These are phyloP conservation scores for Apiospora sp. DNA, from an alignment of 2,329 filamentous ascomycete genomes.

Conservation along the genomic window DNA sequence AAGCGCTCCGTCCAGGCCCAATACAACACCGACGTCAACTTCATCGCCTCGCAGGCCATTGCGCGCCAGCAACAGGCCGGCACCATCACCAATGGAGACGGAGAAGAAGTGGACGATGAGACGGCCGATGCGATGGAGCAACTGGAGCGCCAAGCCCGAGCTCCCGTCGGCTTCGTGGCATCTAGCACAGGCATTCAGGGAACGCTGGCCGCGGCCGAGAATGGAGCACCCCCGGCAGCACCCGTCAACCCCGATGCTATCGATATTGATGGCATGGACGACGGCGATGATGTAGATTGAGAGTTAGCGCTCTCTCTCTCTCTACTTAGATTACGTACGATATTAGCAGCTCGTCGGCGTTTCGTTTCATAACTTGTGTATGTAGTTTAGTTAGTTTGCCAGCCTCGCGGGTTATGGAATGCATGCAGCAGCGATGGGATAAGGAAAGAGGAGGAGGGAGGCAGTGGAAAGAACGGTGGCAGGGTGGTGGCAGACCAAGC, in stretches of 20 bases:
- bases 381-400: slow-evolving; percentile 20
- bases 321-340: slow-evolving; percentile 27
- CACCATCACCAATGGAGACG: slow-evolving; percentile 48
- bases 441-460: background rate
- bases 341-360: slow-evolving; percentile 23
- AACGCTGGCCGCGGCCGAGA: slow-evolving; percentile 54
- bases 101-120: slow-evolving; percentile 55
- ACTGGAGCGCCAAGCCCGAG: slow-evolving; percentile 86
- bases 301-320: slow-evolving; percentile 4
- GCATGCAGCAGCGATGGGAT: background rate
- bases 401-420: background rate
- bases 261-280: slow-evolving; percentile 77
- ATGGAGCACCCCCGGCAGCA: slow-evolving; percentile 53
- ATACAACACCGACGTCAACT: slow-evolving; percentile 99
- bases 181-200: slow-evolving; percentile 78
- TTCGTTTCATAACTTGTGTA: slow-evolving; percentile 19
- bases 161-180: slow-evolving; percentile 89
- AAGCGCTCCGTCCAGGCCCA: slow-evolving; percentile 97
- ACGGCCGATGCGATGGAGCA: slow-evolving; percentile 86
- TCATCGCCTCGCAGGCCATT: slow-evolving; percentile 94
- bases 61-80: slow-evolving; percentile 74
- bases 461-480: background rate
- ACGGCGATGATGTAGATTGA: slow-evolving; percentile 43
- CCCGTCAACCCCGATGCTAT: slow-evolving; percentile 84
- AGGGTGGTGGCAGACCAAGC: background rate